phyloP scores from a whole-genome alignment of 768 basidiomycete species.

The Psilocybe tampanensis region DNA sequence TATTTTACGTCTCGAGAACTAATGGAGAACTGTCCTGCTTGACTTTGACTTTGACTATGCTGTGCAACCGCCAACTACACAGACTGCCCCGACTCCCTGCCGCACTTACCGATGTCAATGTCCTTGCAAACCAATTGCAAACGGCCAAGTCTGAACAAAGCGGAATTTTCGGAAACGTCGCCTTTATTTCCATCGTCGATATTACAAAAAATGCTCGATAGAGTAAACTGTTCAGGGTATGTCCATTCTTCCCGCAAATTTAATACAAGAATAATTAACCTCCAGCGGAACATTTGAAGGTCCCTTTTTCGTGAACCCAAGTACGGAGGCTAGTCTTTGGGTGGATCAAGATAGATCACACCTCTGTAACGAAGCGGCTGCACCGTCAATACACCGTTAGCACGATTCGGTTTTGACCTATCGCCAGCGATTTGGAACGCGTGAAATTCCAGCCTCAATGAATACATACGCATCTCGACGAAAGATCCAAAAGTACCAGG shows the following conservation, averaged over 20 bases:
- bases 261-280: no score
- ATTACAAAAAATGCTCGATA: conserved; percentile 43
- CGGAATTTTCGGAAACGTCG: conserved; percentile 41
- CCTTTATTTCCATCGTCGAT: conserved; percentile 49
- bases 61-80: conserved; percentile 35
- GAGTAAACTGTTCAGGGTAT: conserved; percentile 15
- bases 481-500: no score
- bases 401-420: no score
- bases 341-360: conserved; percentile 32
- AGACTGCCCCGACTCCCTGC: no score
- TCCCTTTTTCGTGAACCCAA: conserved; percentile 36
- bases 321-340: conserved; percentile 26
- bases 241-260: neutral
- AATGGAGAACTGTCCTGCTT: no score
- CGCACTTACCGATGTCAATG: conserved; percentile 26
- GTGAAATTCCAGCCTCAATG: no score
- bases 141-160: conserved; percentile 30
- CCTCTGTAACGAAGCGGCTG: no score
- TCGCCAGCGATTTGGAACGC: no score
- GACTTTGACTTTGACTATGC: neutral
- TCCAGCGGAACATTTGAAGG: conserved; percentile 45
- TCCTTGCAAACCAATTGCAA: no score
- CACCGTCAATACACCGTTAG: no score
- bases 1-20: neutral
- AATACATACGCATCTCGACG: no score